Conservation (phyloP, 139 green algal species). For the Volvox africanus region DNA sequence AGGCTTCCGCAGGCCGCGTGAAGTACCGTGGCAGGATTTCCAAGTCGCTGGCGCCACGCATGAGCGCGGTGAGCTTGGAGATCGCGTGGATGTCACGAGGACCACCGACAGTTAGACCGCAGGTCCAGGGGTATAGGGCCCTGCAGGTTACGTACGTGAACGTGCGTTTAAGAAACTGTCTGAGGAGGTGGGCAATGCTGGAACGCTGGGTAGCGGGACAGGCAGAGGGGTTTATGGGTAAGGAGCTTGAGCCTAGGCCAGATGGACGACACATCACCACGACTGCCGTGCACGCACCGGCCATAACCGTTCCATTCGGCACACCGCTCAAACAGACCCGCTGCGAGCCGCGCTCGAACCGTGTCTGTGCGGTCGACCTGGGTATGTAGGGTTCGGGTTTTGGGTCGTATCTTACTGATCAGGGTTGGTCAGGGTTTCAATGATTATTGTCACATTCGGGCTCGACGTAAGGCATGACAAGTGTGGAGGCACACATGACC, state of each 20-base stretch:
- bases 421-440: too few relatives aligned
- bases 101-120: background rate
- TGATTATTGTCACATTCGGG: too few relatives aligned
- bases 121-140: slow-evolving; percentile 39
- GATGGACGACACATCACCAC: too few relatives aligned
- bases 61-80: slow-evolving; percentile 34
- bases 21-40: slow-evolving; percentile 40
- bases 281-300: slow-evolving; percentile 15
- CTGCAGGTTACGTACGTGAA: background rate
- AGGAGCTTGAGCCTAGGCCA: too few relatives aligned
- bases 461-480: too few relatives aligned
- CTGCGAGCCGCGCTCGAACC: slow-evolving; percentile 37
- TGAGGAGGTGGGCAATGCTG: too few relatives aligned
- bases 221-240: too few relatives aligned
- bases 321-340: slow-evolving; percentile 43
- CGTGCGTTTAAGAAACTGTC: too few relatives aligned
- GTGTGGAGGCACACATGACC: too few relatives aligned
- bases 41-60: background rate
- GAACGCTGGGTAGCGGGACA: too few relatives aligned
- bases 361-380: slow-evolving; percentile 49
- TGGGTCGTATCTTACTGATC: too few relatives aligned
- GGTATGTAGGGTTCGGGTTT: too few relatives aligned
- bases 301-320: slow-evolving; percentile 53
- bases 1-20: slow-evolving; percentile 28
- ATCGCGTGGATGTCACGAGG: slow-evolving; percentile 15